These are phyloP conservation scores for Talaromyces sp. DNA, from an alignment of 2,329 filamentous ascomycete species.

Conservation along the genomic window DNA sequence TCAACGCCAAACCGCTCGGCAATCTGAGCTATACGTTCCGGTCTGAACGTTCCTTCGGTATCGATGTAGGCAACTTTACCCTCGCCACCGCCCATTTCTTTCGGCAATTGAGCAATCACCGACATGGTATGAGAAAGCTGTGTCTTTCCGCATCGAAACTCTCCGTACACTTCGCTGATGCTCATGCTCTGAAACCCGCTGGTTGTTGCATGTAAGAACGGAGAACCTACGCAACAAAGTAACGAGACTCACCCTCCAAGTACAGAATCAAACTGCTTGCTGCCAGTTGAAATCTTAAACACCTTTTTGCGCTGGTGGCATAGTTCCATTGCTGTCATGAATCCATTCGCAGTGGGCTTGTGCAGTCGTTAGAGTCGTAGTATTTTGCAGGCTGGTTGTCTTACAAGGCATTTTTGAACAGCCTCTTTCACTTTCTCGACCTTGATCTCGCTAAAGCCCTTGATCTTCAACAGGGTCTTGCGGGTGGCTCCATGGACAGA, in stretches of 20 bases:
- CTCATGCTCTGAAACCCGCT: slow-evolving; percentile 67
- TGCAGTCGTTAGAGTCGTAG: background rate
- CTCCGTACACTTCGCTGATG: slow-evolving; percentile 51
- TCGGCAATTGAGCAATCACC: slow-evolving; percentile 53
- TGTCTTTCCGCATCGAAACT: slow-evolving; percentile 59
- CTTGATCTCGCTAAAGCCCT: slow-evolving; percentile 65
- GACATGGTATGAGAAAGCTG: slow-evolving; percentile 65
- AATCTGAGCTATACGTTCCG: slow-evolving; percentile 62
- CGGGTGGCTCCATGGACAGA: slow-evolving; percentile 57
- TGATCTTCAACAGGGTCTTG: slow-evolving; percentile 59
- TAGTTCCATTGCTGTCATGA: slow-evolving; percentile 62
- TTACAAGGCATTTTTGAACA: slow-evolving; percentile 54
- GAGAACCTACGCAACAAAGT: background rate
- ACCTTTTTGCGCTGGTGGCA: slow-evolving; percentile 58
- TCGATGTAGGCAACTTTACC: slow-evolving; percentile 67
- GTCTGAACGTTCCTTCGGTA: slow-evolving; percentile 61
- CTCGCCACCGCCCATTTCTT: slow-evolving; percentile 60
- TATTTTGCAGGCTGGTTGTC: slow-evolving; percentile 14
- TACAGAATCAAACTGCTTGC: slow-evolving; percentile 61
- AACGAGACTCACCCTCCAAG: slow-evolving; percentile 50
- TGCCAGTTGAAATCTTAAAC: slow-evolving; percentile 63
- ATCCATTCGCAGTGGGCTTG: slow-evolving; percentile 57
- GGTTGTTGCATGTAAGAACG: background rate
- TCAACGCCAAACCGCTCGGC: slow-evolving; percentile 61
- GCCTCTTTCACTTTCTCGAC: slow-evolving; percentile 68